A percentile compares a stretch with the other conserved stretches of the same genome.
phyloP scores from a whole-genome alignment of 441 rosid species.

The Adansonia rubrostipa region DNA sequence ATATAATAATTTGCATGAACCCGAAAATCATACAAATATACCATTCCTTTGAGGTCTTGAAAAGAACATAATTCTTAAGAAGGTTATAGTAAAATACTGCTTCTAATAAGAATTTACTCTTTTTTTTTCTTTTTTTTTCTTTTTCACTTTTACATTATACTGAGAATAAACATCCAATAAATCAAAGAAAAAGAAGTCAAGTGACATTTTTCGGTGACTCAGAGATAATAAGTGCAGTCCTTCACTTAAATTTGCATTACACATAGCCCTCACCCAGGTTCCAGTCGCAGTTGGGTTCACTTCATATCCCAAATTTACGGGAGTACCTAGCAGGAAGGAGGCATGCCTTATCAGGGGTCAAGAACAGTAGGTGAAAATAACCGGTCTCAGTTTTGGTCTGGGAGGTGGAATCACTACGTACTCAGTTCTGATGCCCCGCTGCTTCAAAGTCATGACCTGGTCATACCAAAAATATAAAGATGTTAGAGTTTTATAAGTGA shows the following conservation, averaged over 20 bases:
- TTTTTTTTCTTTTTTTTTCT: too few species aligned
- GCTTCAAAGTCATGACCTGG: constrained; percentile 55
- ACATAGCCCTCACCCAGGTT: background rate
- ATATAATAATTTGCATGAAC: background rate
- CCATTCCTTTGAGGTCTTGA: background rate
- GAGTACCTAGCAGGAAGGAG: constrained; percentile 43
- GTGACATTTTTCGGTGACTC: background rate
- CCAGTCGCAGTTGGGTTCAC: background rate
- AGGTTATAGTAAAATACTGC: background rate
- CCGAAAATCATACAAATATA: background rate
- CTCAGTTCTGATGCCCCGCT: constrained; percentile 50
- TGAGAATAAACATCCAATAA: background rate
- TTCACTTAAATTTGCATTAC: background rate
- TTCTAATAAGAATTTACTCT: background rate
- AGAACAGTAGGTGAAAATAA: constrained; percentile 43
- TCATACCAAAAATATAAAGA: background rate
- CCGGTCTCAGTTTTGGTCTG: constrained; percentile 46
- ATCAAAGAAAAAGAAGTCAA: too few species aligned
- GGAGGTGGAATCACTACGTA: constrained; percentile 28
- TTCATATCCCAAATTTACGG: background rate
- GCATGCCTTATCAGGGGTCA: constrained; percentile 61
- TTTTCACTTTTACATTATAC: background rate
- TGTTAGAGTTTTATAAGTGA: background rate
- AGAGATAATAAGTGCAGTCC: background rate
- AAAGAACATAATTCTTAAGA: background rate